phyloP scores from a whole-genome alignment of 441 rosid species.

The Jatropha multifida region DNA sequence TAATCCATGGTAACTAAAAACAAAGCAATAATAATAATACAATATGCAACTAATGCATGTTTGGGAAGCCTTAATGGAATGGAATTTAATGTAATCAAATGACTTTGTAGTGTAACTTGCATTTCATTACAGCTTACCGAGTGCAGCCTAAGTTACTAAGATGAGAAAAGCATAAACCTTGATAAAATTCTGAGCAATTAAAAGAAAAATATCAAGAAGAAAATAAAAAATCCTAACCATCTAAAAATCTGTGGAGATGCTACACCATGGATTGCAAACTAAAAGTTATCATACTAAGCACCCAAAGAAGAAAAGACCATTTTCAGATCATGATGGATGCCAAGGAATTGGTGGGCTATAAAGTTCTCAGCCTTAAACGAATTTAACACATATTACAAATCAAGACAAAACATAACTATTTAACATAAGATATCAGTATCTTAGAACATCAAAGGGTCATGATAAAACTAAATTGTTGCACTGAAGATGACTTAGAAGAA shows the following conservation, averaged over 20 bases:
- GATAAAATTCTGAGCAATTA: background rate
- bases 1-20: background rate
- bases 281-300: background rate
- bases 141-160: background rate
- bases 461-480: background rate
- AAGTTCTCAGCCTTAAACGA: background rate
- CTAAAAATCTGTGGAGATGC: no score
- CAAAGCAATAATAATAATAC: background rate
- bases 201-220: background rate
- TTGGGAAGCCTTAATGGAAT: no score
- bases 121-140: no score
- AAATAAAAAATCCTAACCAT: background rate
- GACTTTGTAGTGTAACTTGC: no score
- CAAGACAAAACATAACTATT: background rate
- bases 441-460: background rate
- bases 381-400: background rate
- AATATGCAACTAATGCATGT: background rate
- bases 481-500: background rate
- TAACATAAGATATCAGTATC: background rate
- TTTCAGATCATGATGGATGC: conserved; percentile 1
- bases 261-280: background rate
- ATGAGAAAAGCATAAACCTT: background rate
- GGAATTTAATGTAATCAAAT: no score
- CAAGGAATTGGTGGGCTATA: background rate
- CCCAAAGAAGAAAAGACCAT: background rate